phyloP scores from a whole-genome alignment of 805 yeast genomes.

The Grigorovia yakushimaensis region DNA sequence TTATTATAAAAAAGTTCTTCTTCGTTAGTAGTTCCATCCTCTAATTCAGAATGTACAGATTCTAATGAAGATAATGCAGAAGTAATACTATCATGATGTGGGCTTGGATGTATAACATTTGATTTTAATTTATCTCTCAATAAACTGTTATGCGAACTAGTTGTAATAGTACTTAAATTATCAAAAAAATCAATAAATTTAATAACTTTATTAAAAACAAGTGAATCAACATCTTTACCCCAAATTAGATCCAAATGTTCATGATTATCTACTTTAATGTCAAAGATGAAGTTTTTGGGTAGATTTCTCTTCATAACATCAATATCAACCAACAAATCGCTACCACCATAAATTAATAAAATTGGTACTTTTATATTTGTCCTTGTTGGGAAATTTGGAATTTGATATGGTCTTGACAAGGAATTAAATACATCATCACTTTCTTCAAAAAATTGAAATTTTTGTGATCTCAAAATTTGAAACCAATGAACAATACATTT shows the following conservation, averaged over 20 bases:
- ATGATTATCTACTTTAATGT: slow-evolving; percentile 53
- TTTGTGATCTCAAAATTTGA: slow-evolving; percentile 67
- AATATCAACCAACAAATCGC: slow-evolving; percentile 82
- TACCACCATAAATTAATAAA: slow-evolving; percentile 65
- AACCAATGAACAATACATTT: slow-evolving; percentile 95
- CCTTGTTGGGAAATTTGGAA: slow-evolving; percentile 44
- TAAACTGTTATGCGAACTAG: neutral
- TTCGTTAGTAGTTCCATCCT: neutral
- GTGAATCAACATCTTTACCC: slow-evolving; percentile 57
- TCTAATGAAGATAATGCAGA: neutral
- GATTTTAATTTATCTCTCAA: neutral
- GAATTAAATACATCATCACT: slow-evolving; percentile 31
- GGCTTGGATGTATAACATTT: neutral
- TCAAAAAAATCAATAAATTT: slow-evolving; percentile 29
- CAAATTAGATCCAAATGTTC: slow-evolving; percentile 89
- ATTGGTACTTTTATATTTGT: slow-evolving; percentile 64
- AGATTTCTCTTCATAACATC: slow-evolving; percentile 60
- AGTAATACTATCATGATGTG: neutral
- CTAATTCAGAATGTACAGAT: neutral
- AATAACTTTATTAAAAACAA: slow-evolving; percentile 36
- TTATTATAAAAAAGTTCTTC: neutral
- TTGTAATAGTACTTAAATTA: neutral
- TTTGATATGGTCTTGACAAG: slow-evolving; percentile 28
- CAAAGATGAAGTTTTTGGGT: slow-evolving; percentile 42
- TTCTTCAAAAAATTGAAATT: slow-evolving; percentile 88